These are phyloP conservation scores for Pseudopithomyces maydicus DNA, from an alignment of 2,329 filamentous ascomycete species.

Conservation along the genomic window DNA sequence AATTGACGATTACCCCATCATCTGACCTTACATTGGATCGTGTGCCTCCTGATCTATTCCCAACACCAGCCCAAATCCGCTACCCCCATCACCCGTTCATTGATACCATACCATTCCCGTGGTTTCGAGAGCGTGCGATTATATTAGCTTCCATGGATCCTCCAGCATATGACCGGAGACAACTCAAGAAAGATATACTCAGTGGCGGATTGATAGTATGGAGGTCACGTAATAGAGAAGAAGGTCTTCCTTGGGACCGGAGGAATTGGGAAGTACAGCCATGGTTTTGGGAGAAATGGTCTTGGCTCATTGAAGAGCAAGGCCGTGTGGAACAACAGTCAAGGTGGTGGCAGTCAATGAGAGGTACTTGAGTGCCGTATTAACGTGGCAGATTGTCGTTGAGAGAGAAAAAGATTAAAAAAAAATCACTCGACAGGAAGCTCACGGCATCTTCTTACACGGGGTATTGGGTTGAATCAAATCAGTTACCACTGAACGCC, in stretches of 20 bases:
- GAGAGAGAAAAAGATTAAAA: background rate
- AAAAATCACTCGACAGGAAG: no score
- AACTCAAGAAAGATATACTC: slow-evolving; percentile 19
- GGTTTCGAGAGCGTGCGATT: slow-evolving; percentile 19
- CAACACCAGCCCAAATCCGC: slow-evolving; percentile 16
- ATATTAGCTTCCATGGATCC: slow-evolving; percentile 7
- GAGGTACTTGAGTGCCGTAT: background rate
- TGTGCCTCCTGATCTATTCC: slow-evolving; percentile 16
- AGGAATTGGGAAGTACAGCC: slow-evolving; percentile 19
- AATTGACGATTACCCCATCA: background rate
- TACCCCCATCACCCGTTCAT: slow-evolving; percentile 19
- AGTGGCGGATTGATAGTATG: slow-evolving; percentile 16
- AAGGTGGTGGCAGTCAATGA: slow-evolving; percentile 18
- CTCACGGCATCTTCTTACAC: no score
- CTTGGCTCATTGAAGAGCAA: slow-evolving; percentile 19
- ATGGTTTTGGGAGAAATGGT: slow-evolving; percentile 20
- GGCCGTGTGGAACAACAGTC: slow-evolving; percentile 19
- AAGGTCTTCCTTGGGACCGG: slow-evolving; percentile 19
- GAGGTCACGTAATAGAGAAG: slow-evolving; percentile 8
- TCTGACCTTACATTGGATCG: background rate
- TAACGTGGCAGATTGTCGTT: background rate
- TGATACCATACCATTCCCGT: slow-evolving; percentile 18
- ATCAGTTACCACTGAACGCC: no score
- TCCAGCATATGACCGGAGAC: slow-evolving; percentile 8
- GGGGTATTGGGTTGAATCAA: no score